Base-by-base conservation (phyloP, 805 yeast genomes). In the Metschnikowia baotianmanensis region DNA sequence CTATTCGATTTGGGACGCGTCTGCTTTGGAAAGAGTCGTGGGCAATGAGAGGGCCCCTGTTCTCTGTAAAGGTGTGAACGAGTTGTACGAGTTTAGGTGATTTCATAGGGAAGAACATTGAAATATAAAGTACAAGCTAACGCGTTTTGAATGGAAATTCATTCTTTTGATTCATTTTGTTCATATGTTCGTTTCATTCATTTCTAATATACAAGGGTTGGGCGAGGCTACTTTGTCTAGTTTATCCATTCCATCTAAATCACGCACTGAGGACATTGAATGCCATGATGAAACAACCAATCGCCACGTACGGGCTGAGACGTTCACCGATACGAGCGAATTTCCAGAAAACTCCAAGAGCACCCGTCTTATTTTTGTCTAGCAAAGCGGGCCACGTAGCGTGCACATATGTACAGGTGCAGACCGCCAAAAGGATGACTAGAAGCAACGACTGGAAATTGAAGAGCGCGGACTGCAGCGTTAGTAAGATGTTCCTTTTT, bases 281-380 rank as follows among this genome's bases (percentile, higher is more conserved):
- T 10, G 97, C 96, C 85, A 93, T 88, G 23, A 83, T 59, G n/a
- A 90, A 69, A 54, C 96, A 86, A 34, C 96, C 91, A 12, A 90
- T 55, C 15, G 95, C 81, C 13, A 93, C 95, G 55, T 91, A 91
- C 1, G 98, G 98, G 59, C 96, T 87, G 47, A 93, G 74, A 54
- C 99, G 76, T 59, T 93, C 98, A 17, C 99, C 99, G 25, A 93
- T 77, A 55, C 99, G 74, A 7, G 99, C 96, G 57, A 84, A 85
- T 58, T 91, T 93, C 97, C 97, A 93, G 55, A 90, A 86, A 0
- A 90, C 74, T 1, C 97, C 95, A 4, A 88, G 59, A 1, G 84
- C 72, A 3, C 77, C 95, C 2, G 77, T 72, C 58, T 83, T 84
- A 51, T 82, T 80, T 45, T 83, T 78, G 61, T 89, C 96, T 33